Evolutionary conservation across 495 filamentous ascomycete species (phyloP).

Genomic region (Chaetomium fimeti): DNA sequence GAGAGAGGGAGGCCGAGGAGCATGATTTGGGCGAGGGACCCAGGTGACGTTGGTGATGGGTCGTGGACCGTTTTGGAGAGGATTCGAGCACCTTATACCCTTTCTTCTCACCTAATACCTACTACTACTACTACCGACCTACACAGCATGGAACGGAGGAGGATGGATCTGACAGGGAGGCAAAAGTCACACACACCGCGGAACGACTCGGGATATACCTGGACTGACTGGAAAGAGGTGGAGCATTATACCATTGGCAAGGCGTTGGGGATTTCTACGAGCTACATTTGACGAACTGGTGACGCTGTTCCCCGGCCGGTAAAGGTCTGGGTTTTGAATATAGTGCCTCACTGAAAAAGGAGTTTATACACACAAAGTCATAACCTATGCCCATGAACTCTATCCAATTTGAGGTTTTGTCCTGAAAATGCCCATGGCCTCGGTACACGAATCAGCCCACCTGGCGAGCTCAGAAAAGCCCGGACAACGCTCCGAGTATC

Average conservation of each 20-base stretch:
- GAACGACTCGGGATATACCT: not conserved
- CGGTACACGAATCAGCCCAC: too few relatives aligned
- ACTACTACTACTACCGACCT: not conserved
- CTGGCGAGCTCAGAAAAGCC: too few relatives aligned
- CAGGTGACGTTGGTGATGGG: conserved; percentile 18
- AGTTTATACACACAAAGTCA: not conserved
- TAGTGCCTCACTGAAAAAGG: not conserved
- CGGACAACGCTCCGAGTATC: too few relatives aligned
- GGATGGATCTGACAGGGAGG: not conserved
- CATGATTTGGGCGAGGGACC: not conserved
- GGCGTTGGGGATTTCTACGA: conserved; percentile 23
- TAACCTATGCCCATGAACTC: not conserved
- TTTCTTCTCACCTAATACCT: not conserved
- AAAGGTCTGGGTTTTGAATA: not conserved
- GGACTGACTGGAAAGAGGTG: conserved; percentile 1
- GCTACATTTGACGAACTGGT: not conserved
- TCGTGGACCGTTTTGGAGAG: conserved; percentile 3
- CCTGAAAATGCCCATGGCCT: too few relatives aligned
- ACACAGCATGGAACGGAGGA: not conserved
- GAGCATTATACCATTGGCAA: conserved; percentile 32
- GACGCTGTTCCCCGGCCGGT: not conserved
- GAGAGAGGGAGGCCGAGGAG: not conserved
- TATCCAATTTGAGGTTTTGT: too few relatives aligned
- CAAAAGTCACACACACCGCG: not conserved
- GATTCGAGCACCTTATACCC: not conserved